Percentiles rank a stretch among this genome's conserved stretches.
phyloP scores from a whole-genome alignment of 208 protist species.

The Blechomonas ayalai region DNA sequence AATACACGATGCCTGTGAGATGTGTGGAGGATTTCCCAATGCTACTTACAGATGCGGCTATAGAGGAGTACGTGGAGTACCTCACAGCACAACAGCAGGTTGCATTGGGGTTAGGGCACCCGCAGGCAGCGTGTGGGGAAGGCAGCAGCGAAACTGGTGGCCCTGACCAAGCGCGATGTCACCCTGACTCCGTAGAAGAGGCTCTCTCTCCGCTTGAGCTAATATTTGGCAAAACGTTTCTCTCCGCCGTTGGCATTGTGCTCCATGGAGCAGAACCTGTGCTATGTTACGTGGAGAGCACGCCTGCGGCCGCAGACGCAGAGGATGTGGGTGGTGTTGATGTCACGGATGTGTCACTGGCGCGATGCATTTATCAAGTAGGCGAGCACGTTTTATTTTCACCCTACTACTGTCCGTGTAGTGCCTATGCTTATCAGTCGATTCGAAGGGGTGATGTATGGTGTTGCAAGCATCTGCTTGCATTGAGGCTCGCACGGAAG shows the following conservation, averaged over 20 bases:
- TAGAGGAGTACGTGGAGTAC: constrained; percentile 37
- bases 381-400: constrained; percentile 72
- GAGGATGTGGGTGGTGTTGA: background rate
- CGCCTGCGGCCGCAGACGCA: background rate
- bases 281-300: constrained; percentile 46
- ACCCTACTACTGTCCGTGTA: constrained; percentile 72
- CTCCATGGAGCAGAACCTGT: constrained; percentile 62
- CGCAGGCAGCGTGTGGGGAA: background rate
- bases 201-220: constrained; percentile 64
- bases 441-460: constrained; percentile 65
- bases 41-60: constrained; percentile 25
- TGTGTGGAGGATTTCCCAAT: constrained; percentile 18
- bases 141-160: background rate
- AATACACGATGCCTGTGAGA: constrained; percentile 1
- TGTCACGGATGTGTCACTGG: background rate
- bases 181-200: constrained; percentile 26
- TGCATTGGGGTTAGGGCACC: background rate
- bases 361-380: constrained; percentile 59
- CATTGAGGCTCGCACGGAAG: constrained; percentile 51
- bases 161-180: background rate
- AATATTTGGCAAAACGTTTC: constrained; percentile 66
- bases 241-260: constrained; percentile 66
- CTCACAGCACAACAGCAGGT: constrained; percentile 5
- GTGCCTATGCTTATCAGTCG: constrained; percentile 66
- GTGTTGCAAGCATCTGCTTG: constrained; percentile 82